phyloP scores from a whole-genome alignment of 208 protist species.

The Leishmania tropica region DNA sequence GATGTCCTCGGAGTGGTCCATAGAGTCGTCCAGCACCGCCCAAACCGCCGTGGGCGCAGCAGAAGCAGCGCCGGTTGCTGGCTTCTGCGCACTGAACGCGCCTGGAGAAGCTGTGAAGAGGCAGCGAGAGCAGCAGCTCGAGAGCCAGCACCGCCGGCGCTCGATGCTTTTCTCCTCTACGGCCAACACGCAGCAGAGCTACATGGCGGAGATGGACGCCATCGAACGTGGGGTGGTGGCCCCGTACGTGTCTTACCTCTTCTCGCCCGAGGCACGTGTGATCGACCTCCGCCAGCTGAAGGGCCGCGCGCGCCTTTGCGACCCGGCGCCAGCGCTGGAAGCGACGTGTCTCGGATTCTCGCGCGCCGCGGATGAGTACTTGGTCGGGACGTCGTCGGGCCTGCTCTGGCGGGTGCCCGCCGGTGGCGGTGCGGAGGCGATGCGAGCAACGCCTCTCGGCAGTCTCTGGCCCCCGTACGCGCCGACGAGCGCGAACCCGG shows the following conservation, averaged over 20 bases:
- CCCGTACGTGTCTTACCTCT: constrained; percentile 60
- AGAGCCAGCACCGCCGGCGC: not conserved
- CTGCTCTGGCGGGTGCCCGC: constrained; percentile 49
- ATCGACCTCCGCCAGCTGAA: constrained; percentile 39
- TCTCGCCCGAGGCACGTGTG: constrained; percentile 42
- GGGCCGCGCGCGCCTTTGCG: constrained; percentile 6
- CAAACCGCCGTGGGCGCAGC: not conserved
- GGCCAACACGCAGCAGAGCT: constrained; percentile 29
- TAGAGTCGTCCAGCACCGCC: constrained; percentile 5
- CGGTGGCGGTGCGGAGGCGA: constrained; percentile 3
- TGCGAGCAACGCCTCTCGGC: constrained; percentile 36
- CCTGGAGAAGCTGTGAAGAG: not conserved
- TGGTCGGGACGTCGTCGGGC: constrained; percentile 52
- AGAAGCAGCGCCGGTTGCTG: not conserved
- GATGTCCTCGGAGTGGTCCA: constrained; percentile 31
- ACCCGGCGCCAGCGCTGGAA: constrained; percentile 9
- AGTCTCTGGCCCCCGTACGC: constrained; percentile 31
- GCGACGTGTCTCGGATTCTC: constrained; percentile 54
- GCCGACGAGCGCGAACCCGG: not conserved
- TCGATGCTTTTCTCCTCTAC: not conserved
- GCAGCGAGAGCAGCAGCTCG: not conserved
- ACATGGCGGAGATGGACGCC: constrained; percentile 34
- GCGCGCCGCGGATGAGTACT: constrained; percentile 44
- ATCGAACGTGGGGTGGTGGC: constrained; percentile 35
- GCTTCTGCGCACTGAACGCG: not conserved